Percentiles rank a stretch among this genome's conserved stretches.
These are phyloP conservation scores for Haplosporangium sp. DNA, from an alignment of 371 early-diverging fungal species.

Conservation along the genomic window DNA sequence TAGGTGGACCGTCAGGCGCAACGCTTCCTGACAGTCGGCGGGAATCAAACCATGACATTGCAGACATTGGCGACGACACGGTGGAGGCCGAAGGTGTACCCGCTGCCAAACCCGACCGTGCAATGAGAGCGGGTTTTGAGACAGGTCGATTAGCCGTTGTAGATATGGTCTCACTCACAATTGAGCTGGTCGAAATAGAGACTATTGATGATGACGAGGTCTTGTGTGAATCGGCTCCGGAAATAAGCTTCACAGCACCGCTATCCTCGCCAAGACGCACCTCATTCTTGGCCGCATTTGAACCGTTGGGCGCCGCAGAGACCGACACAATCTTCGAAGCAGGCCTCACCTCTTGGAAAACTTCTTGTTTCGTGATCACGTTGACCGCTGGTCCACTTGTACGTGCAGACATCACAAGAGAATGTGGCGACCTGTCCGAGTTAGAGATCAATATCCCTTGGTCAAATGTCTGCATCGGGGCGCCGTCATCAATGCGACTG, in stretches of 20 bases:
- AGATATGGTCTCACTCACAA: conserved; percentile 12
- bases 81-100: conserved; percentile 42
- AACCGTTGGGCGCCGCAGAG: conserved; percentile 17
- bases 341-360: conserved; percentile 42
- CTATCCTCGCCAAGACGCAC: conserved; percentile 13
- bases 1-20: background rate
- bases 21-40: conserved; percentile 13
- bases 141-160: conserved; percentile 1
- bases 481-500: background rate
- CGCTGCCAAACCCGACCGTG: conserved; percentile 33
- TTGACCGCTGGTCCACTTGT: conserved; percentile 28
- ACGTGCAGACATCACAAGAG: conserved; percentile 27
- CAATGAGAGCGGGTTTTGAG: conserved; percentile 36
- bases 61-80: conserved; percentile 43
- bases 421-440: conserved; percentile 16
- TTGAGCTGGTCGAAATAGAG: conserved; percentile 20
- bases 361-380: conserved; percentile 40
- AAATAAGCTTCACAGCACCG: background rate
- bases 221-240: background rate
- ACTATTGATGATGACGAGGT: conserved; percentile 13
- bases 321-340: conserved; percentile 24
- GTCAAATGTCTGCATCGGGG: no score
- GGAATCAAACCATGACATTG: conserved; percentile 39
- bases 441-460: background rate
- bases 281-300: conserved; percentile 12